A percentile compares a stretch with the other conserved stretches of the same genome.
Evolutionary conservation across 164 flowering plant species (phyloP).

Genomic region (Chimonanthus praecox): DNA sequence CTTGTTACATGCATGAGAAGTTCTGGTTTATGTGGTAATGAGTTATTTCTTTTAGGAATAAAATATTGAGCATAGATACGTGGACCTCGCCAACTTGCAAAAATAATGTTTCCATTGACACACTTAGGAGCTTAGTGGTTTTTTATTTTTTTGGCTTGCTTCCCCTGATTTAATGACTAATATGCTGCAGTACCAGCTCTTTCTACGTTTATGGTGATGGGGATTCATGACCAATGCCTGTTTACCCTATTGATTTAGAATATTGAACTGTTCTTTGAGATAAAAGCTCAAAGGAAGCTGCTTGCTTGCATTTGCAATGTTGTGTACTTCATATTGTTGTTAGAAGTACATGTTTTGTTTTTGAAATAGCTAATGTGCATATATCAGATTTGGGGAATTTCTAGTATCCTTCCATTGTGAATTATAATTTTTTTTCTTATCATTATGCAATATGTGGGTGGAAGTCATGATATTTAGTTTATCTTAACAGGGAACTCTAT

Average conservation of each 20-base stretch:
- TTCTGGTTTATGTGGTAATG: too few relatives aligned
- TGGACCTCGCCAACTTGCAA: too few relatives aligned
- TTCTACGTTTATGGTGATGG: background rate
- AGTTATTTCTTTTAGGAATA: too few relatives aligned
- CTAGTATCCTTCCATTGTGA: background rate
- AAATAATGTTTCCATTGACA: too few relatives aligned
- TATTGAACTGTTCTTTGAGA: background rate
- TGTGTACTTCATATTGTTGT: background rate
- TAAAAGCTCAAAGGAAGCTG: background rate
- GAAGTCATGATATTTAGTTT: background rate
- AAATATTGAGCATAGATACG: too few relatives aligned
- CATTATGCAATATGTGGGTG: background rate
- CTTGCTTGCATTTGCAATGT: background rate
- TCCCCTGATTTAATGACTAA: too few relatives aligned
- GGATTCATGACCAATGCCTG: background rate
- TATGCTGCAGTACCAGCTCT: background rate
- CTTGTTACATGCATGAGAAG: too few relatives aligned
- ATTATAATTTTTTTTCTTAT: background rate
- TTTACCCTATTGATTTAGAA: background rate
- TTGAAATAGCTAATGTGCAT: too few relatives aligned
- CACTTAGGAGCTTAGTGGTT: too few relatives aligned
- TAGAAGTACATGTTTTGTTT: background rate
- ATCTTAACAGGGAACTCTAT: conserved; percentile 72
- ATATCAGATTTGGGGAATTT: background rate
- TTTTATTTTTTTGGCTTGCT: too few relatives aligned